Conservation (phyloP, 108 stramenopile genomes). For the Ochromonas danica region DNA sequence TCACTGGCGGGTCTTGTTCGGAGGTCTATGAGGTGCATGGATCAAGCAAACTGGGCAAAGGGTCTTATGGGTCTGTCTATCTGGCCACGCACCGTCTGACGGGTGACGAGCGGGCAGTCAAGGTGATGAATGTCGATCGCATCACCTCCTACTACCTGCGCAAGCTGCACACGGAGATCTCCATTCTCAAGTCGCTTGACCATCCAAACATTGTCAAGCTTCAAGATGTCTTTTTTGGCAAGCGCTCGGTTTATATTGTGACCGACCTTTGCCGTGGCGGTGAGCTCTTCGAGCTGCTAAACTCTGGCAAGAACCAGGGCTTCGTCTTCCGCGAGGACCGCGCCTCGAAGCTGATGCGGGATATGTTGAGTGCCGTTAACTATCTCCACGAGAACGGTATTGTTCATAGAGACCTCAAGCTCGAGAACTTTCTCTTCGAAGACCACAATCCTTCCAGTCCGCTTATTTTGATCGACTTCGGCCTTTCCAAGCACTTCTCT, state of each 20-base stretch:
- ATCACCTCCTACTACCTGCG: slow-evolving; percentile 35
- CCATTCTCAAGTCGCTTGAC: slow-evolving; percentile 20
- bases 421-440: slow-evolving; percentile 89
- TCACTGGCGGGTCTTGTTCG: slow-evolving; percentile 11
- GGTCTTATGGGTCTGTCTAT: slow-evolving; percentile 32
- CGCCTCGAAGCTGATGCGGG: slow-evolving; percentile 27
- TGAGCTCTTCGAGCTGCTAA: slow-evolving; percentile 32
- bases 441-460: slow-evolving; percentile 70
- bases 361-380: slow-evolving; percentile 16
- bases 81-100: slow-evolving; percentile 32
- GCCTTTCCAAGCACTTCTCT: slow-evolving; percentile 81
- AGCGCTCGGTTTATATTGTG: slow-evolving; percentile 33
- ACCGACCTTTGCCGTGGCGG: slow-evolving; percentile 35
- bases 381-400: slow-evolving; percentile 26
- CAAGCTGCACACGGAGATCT: slow-evolving; percentile 34
- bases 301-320: slow-evolving; percentile 34
- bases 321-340: slow-evolving; percentile 36
- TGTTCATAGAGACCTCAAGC: slow-evolving; percentile 67
- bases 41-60: slow-evolving; percentile 27
- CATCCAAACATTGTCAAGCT: slow-evolving; percentile 35
- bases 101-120: slow-evolving; percentile 35
- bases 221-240: slow-evolving; percentile 34
- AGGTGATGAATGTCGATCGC: slow-evolving; percentile 37
- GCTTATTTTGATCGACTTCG: slow-evolving; percentile 98
- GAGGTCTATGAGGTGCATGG: slow-evolving; percentile 33